A percentile compares a stretch with the other conserved stretches of the same genome.
These are phyloP conservation scores for Geosmithia flava DNA, from an alignment of 2,329 filamentous ascomycete species.

Conservation along the genomic window DNA sequence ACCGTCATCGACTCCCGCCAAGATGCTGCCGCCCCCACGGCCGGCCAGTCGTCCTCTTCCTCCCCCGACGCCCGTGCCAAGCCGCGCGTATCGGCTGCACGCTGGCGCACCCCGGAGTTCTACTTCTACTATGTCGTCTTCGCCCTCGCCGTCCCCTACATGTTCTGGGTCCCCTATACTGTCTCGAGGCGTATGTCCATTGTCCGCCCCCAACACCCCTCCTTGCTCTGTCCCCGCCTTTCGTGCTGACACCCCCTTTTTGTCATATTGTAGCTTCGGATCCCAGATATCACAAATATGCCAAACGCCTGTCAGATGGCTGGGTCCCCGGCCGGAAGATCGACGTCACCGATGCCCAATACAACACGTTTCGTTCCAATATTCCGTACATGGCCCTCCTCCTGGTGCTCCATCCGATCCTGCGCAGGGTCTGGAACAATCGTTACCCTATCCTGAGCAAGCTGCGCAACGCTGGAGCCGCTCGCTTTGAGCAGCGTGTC, in stretches of 20 bases:
- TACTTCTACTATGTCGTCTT: conserved; percentile 67
- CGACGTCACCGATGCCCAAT: conserved; percentile 84
- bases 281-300: conserved; percentile 66
- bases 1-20: conserved; percentile 37
- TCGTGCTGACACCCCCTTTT: conserved; percentile 7
- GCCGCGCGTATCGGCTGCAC: conserved; percentile 40
- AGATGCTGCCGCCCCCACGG: conserved; percentile 17
- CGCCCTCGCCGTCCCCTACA: conserved; percentile 55
- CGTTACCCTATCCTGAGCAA: conserved; percentile 25
- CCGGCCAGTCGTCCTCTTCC: conserved; percentile 12
- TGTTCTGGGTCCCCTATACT: conserved; percentile 83
- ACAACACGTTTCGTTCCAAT: conserved; percentile 73
- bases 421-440: conserved; percentile 60
- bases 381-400: conserved; percentile 69
- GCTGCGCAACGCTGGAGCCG: conserved; percentile 29
- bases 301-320: conserved; percentile 58
- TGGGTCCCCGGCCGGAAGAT: conserved; percentile 92
- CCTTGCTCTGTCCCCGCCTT: not conserved
- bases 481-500: conserved; percentile 54
- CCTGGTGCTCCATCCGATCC: conserved; percentile 64
- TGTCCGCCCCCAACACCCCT: not conserved
- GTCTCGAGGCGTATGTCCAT: conserved; percentile 62
- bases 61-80: conserved; percentile 11
- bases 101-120: conserved; percentile 83
- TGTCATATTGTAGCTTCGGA: conserved; percentile 58